Conservation (phyloP, 176 grass and related monocot genomes). For the Panicum miliaceum region DNA sequence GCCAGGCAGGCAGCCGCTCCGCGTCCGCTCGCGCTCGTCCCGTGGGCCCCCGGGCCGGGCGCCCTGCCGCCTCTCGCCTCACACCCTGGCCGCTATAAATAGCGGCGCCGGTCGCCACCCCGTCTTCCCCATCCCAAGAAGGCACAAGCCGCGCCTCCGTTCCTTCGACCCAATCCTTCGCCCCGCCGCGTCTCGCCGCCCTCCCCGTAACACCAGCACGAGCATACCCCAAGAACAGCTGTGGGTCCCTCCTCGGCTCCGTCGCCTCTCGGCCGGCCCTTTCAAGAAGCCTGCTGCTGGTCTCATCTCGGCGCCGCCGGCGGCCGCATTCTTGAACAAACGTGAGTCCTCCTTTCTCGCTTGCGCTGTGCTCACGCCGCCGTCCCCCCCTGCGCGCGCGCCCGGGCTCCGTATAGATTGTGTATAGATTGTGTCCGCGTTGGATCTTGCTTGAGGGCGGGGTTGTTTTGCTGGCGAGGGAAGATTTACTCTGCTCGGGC, state of each 20-base stretch:
- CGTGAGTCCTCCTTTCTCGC: conserved; percentile 16
- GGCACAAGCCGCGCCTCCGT: not conserved
- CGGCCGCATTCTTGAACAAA: conserved; percentile 3
- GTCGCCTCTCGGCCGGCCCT: not conserved
- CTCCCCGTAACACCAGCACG: not conserved
- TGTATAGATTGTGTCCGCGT: not conserved
- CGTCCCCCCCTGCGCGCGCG: not conserved
- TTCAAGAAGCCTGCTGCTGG: not conserved
- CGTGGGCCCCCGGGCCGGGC: not conserved
- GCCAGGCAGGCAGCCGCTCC: not conserved
- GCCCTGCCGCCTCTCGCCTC: not conserved
- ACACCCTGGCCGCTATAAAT: conserved; percentile 27
- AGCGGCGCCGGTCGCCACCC: not conserved
- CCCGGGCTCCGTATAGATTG: not conserved
- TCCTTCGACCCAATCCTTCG: not conserved
- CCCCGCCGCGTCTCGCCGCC: conserved; percentile 6
- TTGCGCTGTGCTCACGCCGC: not conserved
- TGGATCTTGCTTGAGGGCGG: not conserved
- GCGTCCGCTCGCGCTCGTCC: not conserved
- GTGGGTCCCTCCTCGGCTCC: not conserved
- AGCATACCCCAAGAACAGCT: not conserved
- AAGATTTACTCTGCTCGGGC: not conserved
- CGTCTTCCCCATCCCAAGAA: not conserved
- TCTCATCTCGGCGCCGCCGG: not conserved
- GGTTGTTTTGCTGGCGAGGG: not conserved